Evolutionary conservation across 2,329 filamentous ascomycete species (phyloP), one percentile per base, ranked within the genome.

Genomic region (Escovopsis sp.): DNA sequence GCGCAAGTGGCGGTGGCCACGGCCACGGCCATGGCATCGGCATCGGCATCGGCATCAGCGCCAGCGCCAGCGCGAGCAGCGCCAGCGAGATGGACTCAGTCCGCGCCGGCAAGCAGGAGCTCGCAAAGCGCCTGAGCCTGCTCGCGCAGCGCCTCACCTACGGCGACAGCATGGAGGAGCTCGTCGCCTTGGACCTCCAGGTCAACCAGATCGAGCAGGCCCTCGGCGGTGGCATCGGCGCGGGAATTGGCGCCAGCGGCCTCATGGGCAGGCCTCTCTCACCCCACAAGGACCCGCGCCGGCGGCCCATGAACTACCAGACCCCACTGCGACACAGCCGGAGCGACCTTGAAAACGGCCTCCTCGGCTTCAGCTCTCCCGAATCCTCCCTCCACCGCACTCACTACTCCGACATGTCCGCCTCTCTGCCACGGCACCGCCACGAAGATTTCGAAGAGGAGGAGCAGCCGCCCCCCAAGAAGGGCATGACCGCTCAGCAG

Each of bases 41-140:
- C 28, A 30, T 30, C 28, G 28, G 28, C 28, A 30, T 30, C 28
- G 28, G 28, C 28, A 30, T 30, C 28, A 10, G 28, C 28, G 10
- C 10, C 28, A 10, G 28, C 28, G 10, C 10, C 28, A 30, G 28
- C 28, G 28, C 28, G 6, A 10, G 6, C 28, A 30, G 28, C 28
- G 28, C 28, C 28, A 10, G 28, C 28, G 28, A 30, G 4, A 33
- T 30, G 34, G 50, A 52, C 41, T 48, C 53, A 2, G 53, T 56
- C 19, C 52, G 54, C 19, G 51, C 51, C 11, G 50, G 59, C 53
- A 63, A 61, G 43, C 63, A 71, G 47, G 62, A 66, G 23, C 62
- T 75, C 42, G 63, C 72, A 10, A 52, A 58, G 44, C 59, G 63
- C 15, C 51, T 66, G 32, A 61, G 56, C 42, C 56, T 62, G 37